These are phyloP conservation scores for Gossypium lobatum DNA, from an alignment of 441 rosid genomes.

Conservation along the genomic window DNA sequence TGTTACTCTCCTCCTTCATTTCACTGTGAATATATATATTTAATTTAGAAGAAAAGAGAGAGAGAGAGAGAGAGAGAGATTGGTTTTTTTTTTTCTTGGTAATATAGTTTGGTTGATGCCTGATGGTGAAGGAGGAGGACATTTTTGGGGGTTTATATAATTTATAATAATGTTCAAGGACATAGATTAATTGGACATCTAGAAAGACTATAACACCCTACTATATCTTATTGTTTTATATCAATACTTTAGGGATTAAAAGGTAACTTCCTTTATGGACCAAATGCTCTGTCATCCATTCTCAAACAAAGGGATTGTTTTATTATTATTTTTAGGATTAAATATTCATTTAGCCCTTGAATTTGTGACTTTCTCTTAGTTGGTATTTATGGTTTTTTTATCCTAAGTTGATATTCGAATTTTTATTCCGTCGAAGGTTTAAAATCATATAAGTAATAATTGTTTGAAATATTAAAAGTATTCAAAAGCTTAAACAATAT, in stretches of 20 bases:
- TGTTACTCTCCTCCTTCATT: constrained; percentile 24
- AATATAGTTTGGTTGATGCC: neutral
- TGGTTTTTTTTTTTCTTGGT: neutral
- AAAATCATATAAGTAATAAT: too few species aligned
- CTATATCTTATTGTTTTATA: neutral
- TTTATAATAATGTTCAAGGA: constrained; percentile 12
- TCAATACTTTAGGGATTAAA: neutral
- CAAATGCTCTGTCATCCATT: constrained; percentile 27
- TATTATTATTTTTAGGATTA: neutral
- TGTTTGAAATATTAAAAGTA: too few species aligned
- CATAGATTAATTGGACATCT: neutral
- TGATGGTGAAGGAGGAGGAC: constrained; percentile 15
- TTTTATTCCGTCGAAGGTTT: too few species aligned
- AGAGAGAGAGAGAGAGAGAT: neutral
- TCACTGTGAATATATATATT: neutral
- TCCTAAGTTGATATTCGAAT: accelerated
- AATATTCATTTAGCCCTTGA: too few species aligned
- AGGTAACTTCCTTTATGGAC: constrained; percentile 16
- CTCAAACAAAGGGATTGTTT: neutral
- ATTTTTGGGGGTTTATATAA: constrained; percentile 26
- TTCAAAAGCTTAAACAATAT: too few species aligned
- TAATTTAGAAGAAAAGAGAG: neutral
- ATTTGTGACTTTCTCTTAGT: too few species aligned
- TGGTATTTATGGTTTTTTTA: too few species aligned
- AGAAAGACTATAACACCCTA: constrained; percentile 19